Base-by-base conservation (phyloP, 176 grass and related monocot genomes). In the Poa pratensis region DNA sequence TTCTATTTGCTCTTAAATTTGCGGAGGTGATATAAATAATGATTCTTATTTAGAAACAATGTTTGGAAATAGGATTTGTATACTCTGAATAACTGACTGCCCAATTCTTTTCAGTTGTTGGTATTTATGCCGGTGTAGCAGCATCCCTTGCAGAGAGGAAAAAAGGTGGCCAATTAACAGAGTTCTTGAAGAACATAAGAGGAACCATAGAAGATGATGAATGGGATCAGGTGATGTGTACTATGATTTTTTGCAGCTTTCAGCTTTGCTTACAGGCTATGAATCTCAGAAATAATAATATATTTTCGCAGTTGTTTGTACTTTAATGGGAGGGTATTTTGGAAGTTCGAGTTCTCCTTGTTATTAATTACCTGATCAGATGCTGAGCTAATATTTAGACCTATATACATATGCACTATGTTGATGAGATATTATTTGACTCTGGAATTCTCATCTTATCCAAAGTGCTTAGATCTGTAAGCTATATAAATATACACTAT, bases 121-220 rank as follows among this genome's bases (percentile, higher is more conserved):
- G 92, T 93, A 95, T 98, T 53, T 98, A 98, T 87, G 96, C 96
- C 30, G 93, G 89, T 83, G 89, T 98, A 85, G 85, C 94, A 65
- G 92, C 96, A 57, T 95, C 91, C 64, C 86, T 98, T 50, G 93
- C 89, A 79, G 89, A 95, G 72, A 94, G 93, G 84, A 98, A 98
- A 92, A 98, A 90, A 76, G 90, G 93, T 86, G 92, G 87, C 51
- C 93, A 98, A 39, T 77, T 98, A 86, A 92, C 91, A 50, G 93
- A 98, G 81, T 95, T 98, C 66, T 92, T 98, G 72, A 98, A 94
- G 88, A 95, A 95, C 78, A 98, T 98, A 81, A 98, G 91, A 80
- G 93, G 96, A 62, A 98, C 93, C 28, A 95, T 95, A 90, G 93
- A 92, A 40, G 91, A 91, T 63, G 93, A 98, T 53, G 93, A 92